phyloP scores from a whole-genome alignment of 495 filamentous ascomycete species.

The Platismatia glauca region DNA sequence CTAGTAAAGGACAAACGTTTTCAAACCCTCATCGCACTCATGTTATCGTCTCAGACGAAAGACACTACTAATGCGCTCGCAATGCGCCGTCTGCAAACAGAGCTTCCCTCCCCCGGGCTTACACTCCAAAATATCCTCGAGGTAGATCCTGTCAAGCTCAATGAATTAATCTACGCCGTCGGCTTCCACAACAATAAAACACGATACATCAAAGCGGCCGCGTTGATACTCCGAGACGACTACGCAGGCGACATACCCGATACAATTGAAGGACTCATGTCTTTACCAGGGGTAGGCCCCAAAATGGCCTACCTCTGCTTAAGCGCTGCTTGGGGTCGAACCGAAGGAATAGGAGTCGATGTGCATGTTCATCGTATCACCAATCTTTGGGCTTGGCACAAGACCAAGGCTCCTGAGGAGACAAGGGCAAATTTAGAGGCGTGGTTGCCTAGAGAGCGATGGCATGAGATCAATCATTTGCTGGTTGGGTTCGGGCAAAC shows the following conservation, averaged over 20 bases:
- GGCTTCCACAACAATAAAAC: conserved; percentile 98
- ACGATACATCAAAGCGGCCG: conserved; percentile 72
- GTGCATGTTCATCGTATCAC: conserved; percentile 79
- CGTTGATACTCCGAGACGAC: conserved; percentile 60
- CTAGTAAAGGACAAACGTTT: conserved; percentile 58
- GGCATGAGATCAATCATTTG: conserved; percentile 92
- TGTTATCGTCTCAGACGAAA: conserved; percentile 96
- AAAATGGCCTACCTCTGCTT: conserved; percentile 97
- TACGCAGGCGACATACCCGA: conserved; percentile 72
- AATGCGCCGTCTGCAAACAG: conserved; percentile 67
- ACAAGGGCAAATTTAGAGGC: conserved; percentile 67
- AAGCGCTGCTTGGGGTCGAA: conserved; percentile 55
- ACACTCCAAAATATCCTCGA: conserved; percentile 73
- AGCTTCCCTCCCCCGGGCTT: conserved; percentile 53
- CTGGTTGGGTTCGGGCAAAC: conserved; percentile 88
- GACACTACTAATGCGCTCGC: conserved; percentile 86
- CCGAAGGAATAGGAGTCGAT: conserved; percentile 57
- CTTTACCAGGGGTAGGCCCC: conserved; percentile 84
- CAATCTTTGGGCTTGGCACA: conserved; percentile 93
- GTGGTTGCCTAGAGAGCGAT: conserved; percentile 79
- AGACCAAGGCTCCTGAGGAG: conserved; percentile 75
- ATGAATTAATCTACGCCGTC: conserved; percentile 71
- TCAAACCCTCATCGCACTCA: conserved; percentile 84
- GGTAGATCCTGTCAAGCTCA: conserved; percentile 58
- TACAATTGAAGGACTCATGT: conserved; percentile 66